A percentile compares a stretch with the other conserved stretches of the same genome.
Evolutionary conservation across 495 filamentous ascomycete genomes (phyloP).

Genomic region (Trypethelium eluteriae): DNA sequence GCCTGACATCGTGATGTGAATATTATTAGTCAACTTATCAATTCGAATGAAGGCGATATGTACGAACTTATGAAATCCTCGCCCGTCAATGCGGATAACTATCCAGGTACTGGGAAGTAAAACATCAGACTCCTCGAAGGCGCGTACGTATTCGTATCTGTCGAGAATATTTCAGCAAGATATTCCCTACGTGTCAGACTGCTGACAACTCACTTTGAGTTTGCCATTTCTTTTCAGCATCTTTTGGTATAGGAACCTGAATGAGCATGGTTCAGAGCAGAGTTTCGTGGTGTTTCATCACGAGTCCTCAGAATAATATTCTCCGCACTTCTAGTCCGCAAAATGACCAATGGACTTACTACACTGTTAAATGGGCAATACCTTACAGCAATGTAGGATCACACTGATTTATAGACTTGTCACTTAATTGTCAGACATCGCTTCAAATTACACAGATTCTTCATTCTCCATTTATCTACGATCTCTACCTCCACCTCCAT

Average conservation of each 20-base stretch:
- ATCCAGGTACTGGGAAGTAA: slow-evolving; percentile 90
- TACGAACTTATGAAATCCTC: slow-evolving; percentile 79
- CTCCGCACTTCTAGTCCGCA: too few relatives aligned
- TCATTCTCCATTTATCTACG: not conserved
- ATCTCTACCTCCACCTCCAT: not conserved
- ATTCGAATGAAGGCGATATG: not conserved
- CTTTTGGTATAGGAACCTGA: not conserved
- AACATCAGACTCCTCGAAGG: slow-evolving; percentile 72
- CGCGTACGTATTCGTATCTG: slow-evolving; percentile 88
- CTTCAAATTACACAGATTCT: not conserved
- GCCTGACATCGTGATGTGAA: not conserved
- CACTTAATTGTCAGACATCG: not conserved
- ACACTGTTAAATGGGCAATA: too few relatives aligned
- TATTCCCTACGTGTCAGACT: not conserved
- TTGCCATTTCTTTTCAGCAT: slow-evolving; percentile 44
- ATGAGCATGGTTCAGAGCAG: not conserved
- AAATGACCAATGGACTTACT: too few relatives aligned
- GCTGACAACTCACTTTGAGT: slow-evolving; percentile 49
- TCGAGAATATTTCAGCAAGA: not conserved
- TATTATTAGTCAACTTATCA: too few relatives aligned
- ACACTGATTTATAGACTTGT: too few relatives aligned
- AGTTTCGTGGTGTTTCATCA: not conserved
- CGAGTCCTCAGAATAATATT: too few relatives aligned
- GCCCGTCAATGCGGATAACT: slow-evolving; percentile 83
- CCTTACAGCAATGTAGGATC: too few relatives aligned